Evolutionary conservation across 2,329 filamentous ascomycete species (phyloP), one percentile per base, ranked within the genome.

Genomic region (Colletotrichum liaoningense): DNA sequence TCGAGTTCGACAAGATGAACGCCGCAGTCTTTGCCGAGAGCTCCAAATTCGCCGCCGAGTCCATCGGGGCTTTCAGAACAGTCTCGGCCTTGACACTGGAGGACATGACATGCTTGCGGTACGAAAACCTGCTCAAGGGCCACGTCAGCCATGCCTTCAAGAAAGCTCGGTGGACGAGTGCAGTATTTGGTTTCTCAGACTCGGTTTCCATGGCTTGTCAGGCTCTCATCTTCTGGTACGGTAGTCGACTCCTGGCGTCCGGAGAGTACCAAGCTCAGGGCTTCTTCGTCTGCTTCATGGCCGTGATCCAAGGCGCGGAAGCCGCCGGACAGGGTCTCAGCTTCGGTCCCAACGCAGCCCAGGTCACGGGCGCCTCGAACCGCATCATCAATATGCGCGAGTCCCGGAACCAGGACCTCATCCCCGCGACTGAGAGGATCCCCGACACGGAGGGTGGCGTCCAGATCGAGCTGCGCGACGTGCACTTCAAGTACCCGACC

Each of bases 21-120:
- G 88, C 89, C 1, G 87, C 86, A 12, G 91, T 94, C 0, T 95
- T 94, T 76, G 87, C 89, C 19, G 90, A 93, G 76, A 94, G 92
- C 77, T 93, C 93, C 24, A 90, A 93, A 77, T 94, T 95, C 76
- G 93, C 92, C 0, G 89, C 92, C 1, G 93, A 95, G 79, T 89
- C 93, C 4, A 93, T 95, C 54, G 88, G 91, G 1, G 93, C 93
- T 0, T 94, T 94, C 80, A 88, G 93, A 11, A 95, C 93, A 0
- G 93, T 95, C 5, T 84, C 91, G 0, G 88, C 92, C 1, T 85
- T 95, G 22, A 93, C 91, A 1, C 88, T 95, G 78, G 93, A 95
- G 79, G 86, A 91, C 70, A 84, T 86, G 16, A 93, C 95, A 72
- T 86, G 88, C 55, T 78, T 86, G 3, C 88, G 92, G 42, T 95